Evolutionary conservation across 495 filamentous ascomycete genomes (phyloP).

Genomic region (Sordaria brevicollis): DNA sequence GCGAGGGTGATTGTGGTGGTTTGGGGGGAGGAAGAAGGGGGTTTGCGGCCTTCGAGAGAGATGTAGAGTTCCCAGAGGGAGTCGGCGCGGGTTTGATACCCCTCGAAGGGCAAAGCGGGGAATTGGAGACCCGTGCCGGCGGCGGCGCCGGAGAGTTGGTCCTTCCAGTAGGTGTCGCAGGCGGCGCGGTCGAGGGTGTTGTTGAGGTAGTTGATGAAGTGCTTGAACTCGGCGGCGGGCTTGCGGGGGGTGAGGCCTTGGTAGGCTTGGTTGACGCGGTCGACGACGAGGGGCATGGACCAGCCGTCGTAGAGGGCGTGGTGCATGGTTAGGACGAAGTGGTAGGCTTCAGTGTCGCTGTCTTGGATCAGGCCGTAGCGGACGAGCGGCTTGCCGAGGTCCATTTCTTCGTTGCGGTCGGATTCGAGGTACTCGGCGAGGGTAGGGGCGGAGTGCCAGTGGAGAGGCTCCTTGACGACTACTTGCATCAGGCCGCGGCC

Average conservation of each 20-base stretch:
- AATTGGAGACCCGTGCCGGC: slow-evolving; percentile 47
- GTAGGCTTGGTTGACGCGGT: slow-evolving; percentile 39
- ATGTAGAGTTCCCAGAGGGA: slow-evolving; percentile 42
- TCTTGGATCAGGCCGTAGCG: slow-evolving; percentile 42
- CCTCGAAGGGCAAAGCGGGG: slow-evolving; percentile 42
- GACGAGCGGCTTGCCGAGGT: slow-evolving; percentile 44
- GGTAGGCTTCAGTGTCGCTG: slow-evolving; percentile 22
- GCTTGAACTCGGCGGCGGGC: slow-evolving; percentile 33
- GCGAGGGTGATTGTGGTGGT: slow-evolving; percentile 38
- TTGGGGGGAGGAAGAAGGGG: not conserved
- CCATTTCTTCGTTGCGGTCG: slow-evolving; percentile 35
- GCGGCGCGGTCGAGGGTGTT: slow-evolving; percentile 21
- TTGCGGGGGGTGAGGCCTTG: slow-evolving; percentile 26
- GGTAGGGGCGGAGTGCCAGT: slow-evolving; percentile 33
- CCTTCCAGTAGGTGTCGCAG: slow-evolving; percentile 30
- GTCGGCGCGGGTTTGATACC: slow-evolving; percentile 45
- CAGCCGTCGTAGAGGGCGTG: slow-evolving; percentile 63
- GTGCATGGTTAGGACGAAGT: slow-evolving; percentile 54
- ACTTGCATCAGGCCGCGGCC: slow-evolving; percentile 48
- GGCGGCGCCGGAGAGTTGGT: slow-evolving; percentile 39
- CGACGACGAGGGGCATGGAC: slow-evolving; percentile 47
- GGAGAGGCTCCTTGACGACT: slow-evolving; percentile 39
- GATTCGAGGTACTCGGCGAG: slow-evolving; percentile 37
- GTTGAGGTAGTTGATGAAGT: slow-evolving; percentile 33
- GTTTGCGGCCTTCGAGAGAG: slow-evolving; percentile 21